Base-by-base conservation (phyloP, 352 stramenopile genomes). In the Phytopythium oedochilum region DNA sequence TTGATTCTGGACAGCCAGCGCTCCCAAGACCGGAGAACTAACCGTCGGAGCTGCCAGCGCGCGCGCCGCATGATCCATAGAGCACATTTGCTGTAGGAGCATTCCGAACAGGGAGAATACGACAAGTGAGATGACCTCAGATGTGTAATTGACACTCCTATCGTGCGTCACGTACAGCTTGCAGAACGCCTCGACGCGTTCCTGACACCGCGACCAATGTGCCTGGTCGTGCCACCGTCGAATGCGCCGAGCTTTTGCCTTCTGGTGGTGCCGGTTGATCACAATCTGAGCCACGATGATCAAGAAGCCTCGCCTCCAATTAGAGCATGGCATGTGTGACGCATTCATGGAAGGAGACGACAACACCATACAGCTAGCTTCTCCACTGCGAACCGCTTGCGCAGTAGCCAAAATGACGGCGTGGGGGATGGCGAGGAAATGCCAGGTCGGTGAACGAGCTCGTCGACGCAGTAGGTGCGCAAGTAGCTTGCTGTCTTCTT, bases 321-420 rank as follows among this genome's bases (percentile, higher is more conserved):
- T 45, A 26, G 39, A 23, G 7, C 9, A 23, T 17, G 2, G 20
- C 20, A 45, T n/a, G n/a, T n/a, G n/a, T n/a, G n/a, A n/a, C n/a
- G n/a, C n/a, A n/a, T n/a, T n/a, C n/a, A n/a, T n/a, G n/a, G n/a
- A n/a, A n/a, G n/a, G n/a, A n/a, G n/a, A n/a, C n/a, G n/a, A n/a
- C n/a, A n/a, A n/a, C 11, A 29, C 12, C 59, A 17, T 59, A 88
- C 79, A 26, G 35, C 35, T 5, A 90, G 44, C 12, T 83, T 83
- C 31, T 66, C 53, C 1, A 45, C 59, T 12, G 72, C 80, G 6
- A 81, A 78, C 5, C 59, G 53, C n/a, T 70, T 75, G 5, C 71
- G 63, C 4, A 78, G 63, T 12, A 20, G 23, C 5, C 34, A 46
- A 48, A 48, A 83, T 14, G 26, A 49, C 14, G 23, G 42, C 59